These are phyloP conservation scores for Roridomyces roridus DNA, from an alignment of 768 basidiomycete genomes.

Conservation along the genomic window DNA sequence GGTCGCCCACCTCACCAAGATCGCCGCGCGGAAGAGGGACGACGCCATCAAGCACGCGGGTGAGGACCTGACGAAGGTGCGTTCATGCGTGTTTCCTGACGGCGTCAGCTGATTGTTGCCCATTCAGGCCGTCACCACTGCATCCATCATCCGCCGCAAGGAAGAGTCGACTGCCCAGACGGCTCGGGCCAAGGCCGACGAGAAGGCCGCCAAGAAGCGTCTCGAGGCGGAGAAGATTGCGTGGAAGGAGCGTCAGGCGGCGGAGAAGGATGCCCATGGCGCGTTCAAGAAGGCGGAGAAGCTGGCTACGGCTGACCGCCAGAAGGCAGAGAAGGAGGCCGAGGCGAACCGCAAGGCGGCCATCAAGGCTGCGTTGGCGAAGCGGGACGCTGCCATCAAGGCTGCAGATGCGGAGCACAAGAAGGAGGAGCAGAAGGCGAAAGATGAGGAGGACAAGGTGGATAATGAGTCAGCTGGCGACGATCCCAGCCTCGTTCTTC, in stretches of 20 bases:
- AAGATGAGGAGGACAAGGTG: no score
- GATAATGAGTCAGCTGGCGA: neutral
- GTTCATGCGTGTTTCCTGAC: neutral
- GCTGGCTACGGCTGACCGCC: slow-evolving; percentile 2
- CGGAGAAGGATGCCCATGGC: slow-evolving; percentile 2
- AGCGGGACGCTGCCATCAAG: neutral
- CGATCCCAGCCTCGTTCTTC: neutral
- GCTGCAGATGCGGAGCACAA: neutral
- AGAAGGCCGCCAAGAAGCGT: slow-evolving; percentile 1
- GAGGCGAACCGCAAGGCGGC: slow-evolving; percentile 7
- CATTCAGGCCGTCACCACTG: slow-evolving; percentile 11
- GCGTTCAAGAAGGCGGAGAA: slow-evolving; percentile 10
- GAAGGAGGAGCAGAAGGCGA: neutral
- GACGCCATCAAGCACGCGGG: slow-evolving; percentile 15
- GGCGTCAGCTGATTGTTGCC: neutral
- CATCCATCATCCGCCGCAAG: slow-evolving; percentile 17
- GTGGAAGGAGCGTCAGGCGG: slow-evolving; percentile 16
- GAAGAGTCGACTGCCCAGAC: slow-evolving; percentile 9
- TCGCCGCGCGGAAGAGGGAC: slow-evolving; percentile 20
- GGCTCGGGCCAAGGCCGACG: slow-evolving; percentile 14
- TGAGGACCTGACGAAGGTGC: slow-evolving; percentile 11
- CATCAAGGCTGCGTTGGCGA: neutral
- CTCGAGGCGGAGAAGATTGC: slow-evolving; percentile 13
- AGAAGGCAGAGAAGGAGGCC: slow-evolving; percentile 10
- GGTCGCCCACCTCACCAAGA: slow-evolving; percentile 13